Conservation (phyloP, 768 basidiomycete species). For the Tulasnella sp. region DNA sequence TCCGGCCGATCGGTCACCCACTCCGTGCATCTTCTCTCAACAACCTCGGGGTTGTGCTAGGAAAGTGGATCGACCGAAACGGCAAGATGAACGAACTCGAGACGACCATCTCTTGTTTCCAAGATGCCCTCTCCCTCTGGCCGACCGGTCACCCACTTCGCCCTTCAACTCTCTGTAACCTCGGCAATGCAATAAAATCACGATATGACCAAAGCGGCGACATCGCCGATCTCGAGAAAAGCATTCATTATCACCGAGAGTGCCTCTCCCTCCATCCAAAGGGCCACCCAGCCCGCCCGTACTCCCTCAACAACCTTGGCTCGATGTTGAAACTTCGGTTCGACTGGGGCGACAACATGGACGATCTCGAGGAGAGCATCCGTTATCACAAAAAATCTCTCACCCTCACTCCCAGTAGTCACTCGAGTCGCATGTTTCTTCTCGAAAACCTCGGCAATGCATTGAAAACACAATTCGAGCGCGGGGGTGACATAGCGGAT, state of each 20-base stretch:
- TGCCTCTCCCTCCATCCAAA: neutral
- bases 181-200: no score
- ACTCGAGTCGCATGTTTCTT: neutral
- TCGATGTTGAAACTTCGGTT: no score
- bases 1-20: neutral
- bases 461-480: neutral
- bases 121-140: neutral
- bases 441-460: neutral
- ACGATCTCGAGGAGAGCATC: no score
- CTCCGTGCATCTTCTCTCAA: neutral
- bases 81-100: neutral
- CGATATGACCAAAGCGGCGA: neutral
- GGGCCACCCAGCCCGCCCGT: neutral
- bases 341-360: no score
- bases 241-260: neutral
- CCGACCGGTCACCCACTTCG: neutral
- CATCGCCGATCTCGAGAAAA: neutral
- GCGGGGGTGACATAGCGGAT: neutral
- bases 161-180: no score
- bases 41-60: neutral
- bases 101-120: neutral
- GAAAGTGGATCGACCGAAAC: neutral
- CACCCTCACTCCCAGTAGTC: neutral
- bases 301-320: neutral
- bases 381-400: no score